Evolutionary conservation across 163 green algal species (phyloP), one percentile per base, ranked within the genome.

Genomic region (Chloromonas sp.): DNA sequence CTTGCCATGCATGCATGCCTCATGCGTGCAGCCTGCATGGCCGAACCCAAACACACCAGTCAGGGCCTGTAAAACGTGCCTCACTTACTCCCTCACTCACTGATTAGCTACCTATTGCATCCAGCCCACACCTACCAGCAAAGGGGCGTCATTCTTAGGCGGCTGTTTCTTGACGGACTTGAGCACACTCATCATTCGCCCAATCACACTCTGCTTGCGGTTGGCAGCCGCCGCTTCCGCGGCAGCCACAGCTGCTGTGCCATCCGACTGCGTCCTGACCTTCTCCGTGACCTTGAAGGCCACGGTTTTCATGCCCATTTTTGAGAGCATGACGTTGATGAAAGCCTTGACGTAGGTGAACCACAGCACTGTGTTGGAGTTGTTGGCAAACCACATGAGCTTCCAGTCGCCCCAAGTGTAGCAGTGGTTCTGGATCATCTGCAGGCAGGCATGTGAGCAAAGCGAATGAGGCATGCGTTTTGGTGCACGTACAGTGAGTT

Each of bases 291-390:
- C 87, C 84, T 90, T 90, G 84, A 90, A 90, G 11, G 87, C 87
- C 57, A 88, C 81, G 1, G 74, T 61, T 60, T 88, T 89, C 81
- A 86, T 85, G 36, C 82, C 85, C 14, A 89, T 84, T 82, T 88
- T 86, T 60, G 87, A 85, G 36, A 86, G 15, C 1, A 92, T 70
- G 77, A 89, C 84, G 85, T 91, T 92, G 86, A 89, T 60, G 82
- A 87, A 78, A 0, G 89, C 89, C 85, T 92, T 92, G 70, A 84
- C 82, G 70, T 88, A 90, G 11, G 89, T 92, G 89, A 91, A 92
- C 87, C 87, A 92, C 82, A 92, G 87, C 78, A 92, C 71, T 80
- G 87, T 85, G 86, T 88, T 90, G 71, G 84, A 87, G 59, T 90
- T 87, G 83, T 87, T 91, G 60, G 83, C 88, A 81, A 88, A 91